Conservation (phyloP, 164 flowering plant genomes). For the Nelumbo lutea region DNA sequence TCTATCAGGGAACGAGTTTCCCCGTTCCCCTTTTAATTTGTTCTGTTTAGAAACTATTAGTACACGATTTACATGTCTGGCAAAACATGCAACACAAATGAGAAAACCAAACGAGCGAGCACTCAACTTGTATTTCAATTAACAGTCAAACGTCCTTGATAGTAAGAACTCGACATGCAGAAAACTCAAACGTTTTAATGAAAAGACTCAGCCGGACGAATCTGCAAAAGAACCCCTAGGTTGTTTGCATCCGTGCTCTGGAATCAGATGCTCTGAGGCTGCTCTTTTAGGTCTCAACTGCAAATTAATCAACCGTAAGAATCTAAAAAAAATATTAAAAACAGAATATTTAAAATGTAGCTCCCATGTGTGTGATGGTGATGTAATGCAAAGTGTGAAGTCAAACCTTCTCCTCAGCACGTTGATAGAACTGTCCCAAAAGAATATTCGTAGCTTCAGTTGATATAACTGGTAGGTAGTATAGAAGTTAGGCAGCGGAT, state of each 20-base stretch:
- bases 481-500: not conserved
- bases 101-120: not conserved
- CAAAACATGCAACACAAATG: not conserved
- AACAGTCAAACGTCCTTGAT: not conserved
- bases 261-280: conserved; percentile 55
- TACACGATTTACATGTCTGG: not conserved
- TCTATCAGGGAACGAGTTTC: too few species aligned
- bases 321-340: not conserved
- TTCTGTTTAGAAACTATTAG: too few species aligned
- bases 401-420: conserved; percentile 73
- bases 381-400: not conserved
- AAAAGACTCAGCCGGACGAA: conserved; percentile 11
- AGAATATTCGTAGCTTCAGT: conserved; percentile 76
- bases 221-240: conserved; percentile 39
- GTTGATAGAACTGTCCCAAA: conserved; percentile 69
- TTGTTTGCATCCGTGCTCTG: conserved; percentile 74
- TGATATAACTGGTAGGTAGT: conserved; percentile 53
- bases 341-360: too few species aligned
- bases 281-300: conserved; percentile 85
- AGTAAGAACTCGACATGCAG: not conserved
- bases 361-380: too few species aligned
- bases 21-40: too few species aligned
- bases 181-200: not conserved
- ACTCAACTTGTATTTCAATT: not conserved
- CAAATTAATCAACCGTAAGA: conserved; percentile 11